Evolutionary conservation across 75 land plant genomes (phyloP), one percentile per base, ranked within the genome.

Genomic region (Azolla pinnata): DNA sequence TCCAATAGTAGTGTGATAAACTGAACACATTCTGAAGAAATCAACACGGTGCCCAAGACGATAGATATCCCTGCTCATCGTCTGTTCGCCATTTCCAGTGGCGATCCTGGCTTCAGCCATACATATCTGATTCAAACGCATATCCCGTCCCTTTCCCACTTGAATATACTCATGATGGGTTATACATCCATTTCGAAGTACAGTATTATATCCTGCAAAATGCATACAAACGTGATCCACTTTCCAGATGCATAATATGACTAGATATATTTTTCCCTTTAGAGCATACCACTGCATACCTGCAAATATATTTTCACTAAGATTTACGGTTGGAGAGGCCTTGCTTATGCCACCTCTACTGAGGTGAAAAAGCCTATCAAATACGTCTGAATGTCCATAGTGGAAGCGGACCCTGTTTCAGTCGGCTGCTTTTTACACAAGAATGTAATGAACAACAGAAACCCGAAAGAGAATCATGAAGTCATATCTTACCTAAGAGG

Each of bases 111-210:
- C 99, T 65, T 95, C 99, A 72, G 86, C 89, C 16, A 79, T 49
- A 26, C 91, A 90, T 25, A 95, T 95, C 64, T 95, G 96, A 59
- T 95, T 95, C 19, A 95, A 85, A 17, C 99, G 91, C 63, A 95
- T 89, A 71, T 95, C 99, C 44, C 97, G 79, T 18, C 99, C 99
- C 60, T 95, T 95, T 4, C 99, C 99, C 63, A 95, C 99, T 80
- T 95, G 99, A 30, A 95, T 86, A 50, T 95, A 95, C 58, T 95
- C 99, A 74, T 95, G 99, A 78, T 95, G 91, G 42, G 99, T 95
- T 0, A 95, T 69, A 83, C 75, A 83, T 54, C 99, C 99, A 47
- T 80, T 66, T 24, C 97, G 87, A 51, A 95, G 78, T 1, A 85
- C 83, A 4, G 99, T 90, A 75, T 95, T 95, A 51, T 89, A 90